These are phyloP conservation scores for Aciculoconidium aculeatum DNA, from an alignment of 805 yeast genomes.

Conservation along the genomic window DNA sequence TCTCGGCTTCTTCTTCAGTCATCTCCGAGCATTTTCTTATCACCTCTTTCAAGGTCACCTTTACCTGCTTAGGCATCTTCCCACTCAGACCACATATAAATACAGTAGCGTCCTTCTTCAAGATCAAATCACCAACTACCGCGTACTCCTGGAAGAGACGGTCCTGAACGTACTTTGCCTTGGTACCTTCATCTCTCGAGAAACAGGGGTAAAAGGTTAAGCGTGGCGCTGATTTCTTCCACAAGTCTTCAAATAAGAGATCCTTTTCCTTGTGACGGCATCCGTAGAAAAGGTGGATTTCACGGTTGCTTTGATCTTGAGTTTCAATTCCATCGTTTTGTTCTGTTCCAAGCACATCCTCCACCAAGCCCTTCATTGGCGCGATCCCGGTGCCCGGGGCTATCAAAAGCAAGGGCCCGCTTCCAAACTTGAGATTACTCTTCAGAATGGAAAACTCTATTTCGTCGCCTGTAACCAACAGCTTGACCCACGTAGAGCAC, in stretches of 20 bases:
- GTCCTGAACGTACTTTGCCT: slow-evolving; percentile 69
- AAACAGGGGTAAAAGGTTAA: slow-evolving; percentile 38
- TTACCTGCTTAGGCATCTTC: slow-evolving; percentile 83
- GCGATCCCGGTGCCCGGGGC: slow-evolving; percentile 98
- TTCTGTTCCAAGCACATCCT: slow-evolving; percentile 21
- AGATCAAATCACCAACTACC: slow-evolving; percentile 46
- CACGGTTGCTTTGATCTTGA: slow-evolving; percentile 16
- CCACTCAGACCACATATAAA: slow-evolving; percentile 94
- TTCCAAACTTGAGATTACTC: slow-evolving; percentile 35
- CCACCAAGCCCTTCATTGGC: slow-evolving; percentile 74
- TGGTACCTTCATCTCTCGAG: slow-evolving; percentile 42
- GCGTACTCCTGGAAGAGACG: slow-evolving; percentile 47
- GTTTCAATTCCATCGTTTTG: no score
- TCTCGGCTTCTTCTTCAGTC: slow-evolving; percentile 41
- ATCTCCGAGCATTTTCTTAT: slow-evolving; percentile 41
- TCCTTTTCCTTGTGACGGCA: slow-evolving; percentile 64
- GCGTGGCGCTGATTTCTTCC: slow-evolving; percentile 38
- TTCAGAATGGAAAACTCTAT: slow-evolving; percentile 48
- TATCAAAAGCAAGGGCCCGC: slow-evolving; percentile 56
- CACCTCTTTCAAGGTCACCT: slow-evolving; percentile 69
- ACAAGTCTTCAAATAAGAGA: slow-evolving; percentile 54
- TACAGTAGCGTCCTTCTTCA: slow-evolving; percentile 52
- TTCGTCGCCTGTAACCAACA: slow-evolving; percentile 41
- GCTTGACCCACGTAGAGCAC: slow-evolving; percentile 71
- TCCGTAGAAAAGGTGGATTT: slow-evolving; percentile 64